Base-by-base conservation (phyloP, 208 protist genomes). In the Wallacemonas rigidus region DNA sequence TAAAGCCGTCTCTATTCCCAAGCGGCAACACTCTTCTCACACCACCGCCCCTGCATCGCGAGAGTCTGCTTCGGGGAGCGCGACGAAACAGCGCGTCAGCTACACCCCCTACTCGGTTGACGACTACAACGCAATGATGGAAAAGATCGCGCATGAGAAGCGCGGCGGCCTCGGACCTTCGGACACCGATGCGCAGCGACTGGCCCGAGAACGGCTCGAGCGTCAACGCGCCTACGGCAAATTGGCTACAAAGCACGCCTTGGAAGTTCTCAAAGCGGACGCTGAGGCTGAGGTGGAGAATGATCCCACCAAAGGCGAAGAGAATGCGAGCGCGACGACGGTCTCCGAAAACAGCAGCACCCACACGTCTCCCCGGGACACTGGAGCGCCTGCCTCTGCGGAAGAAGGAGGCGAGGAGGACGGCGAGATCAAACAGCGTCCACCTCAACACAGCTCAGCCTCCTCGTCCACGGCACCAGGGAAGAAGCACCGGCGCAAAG, bases 161-260 rank as follows among this genome's bases (percentile, higher is more conserved):
- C 57, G 44, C 1, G 85, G 55, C 2, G 85, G 89, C 0, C 68
- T 94, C 17, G 92, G 89, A 0, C 87, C 86, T 1, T 81, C 75
- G 43, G 92, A 96, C 80, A 95, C 86, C 12, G 92, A 96, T 60
- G 89, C 74, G 56, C 89, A 93, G 72, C 87, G 89, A 1, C 69
- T 71, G 17, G 89, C 89, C 1, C 74, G 70, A 2, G 79, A 80
- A 63, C 76, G 79, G 35, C 80, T 85, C 61, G 71, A 75, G 71
- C 77, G 88, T 12, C 76, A 89, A 50, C 58, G 67, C 15, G 78
- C 79, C 61, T 96, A 96, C 80, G 87, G 81, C 9, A 55, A 57
- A 7, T 55, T 72, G n/a, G 89, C 79, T 11, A 82, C 70, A 17
- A 65, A 71, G 35, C 71, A 82, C 44, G 56, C 73, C 1, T 47